Base-by-base conservation (phyloP, 331 rosid genomes). In the Quercus tomentella region DNA sequence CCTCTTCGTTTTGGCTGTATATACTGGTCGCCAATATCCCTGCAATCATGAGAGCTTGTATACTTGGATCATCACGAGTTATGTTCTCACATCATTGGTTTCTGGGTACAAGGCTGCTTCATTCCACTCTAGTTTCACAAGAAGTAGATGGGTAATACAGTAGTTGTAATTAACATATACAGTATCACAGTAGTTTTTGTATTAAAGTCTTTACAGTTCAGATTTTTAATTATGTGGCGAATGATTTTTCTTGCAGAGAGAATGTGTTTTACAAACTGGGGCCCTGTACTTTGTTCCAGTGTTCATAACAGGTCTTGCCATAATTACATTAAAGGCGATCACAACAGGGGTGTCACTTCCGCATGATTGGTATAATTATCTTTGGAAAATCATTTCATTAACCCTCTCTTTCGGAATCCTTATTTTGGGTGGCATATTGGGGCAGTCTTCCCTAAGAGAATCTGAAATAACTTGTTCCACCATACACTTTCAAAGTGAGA, bases 201-300 rank as follows among this genome's bases (percentile, higher is more conserved):
- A 10, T 63, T 52, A 12, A 6, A 63, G 45, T 41, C 45, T 8
- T 41, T 8, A 8, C 3, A 25, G 22, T 17, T 63, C 51, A 17
- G 22, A 6, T 15, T 30, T 26, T 22, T 61, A 22, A 12, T 9
- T 31, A 66, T 66, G 33, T 60, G 54, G 17, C 51, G 3, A 57
- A 30, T 18, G 25, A 20, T 37, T 41, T 63, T 41, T 76, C 37
- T 5, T 77, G 75, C 57, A 77, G 69, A 77, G 35, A 77, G 75
- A 77, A 52, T 77, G 75, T 17, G 57, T 77, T 26, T 54, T 68
- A 35, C 75, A 68, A 7, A 67, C 81, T 8, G 68, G 75, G 3
- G 25, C 67, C 4, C 68, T 77, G 31, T 77, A 66, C 81, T 2
- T 68, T 33, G 71, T 68, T 68, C 75, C 81, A 0, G 57, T 18